A percentile compares a stretch with the other conserved stretches of the same genome.
Evolutionary conservation across 2,329 filamentous ascomycete genomes (phyloP).

Genomic region (Beauveria australis): DNA sequence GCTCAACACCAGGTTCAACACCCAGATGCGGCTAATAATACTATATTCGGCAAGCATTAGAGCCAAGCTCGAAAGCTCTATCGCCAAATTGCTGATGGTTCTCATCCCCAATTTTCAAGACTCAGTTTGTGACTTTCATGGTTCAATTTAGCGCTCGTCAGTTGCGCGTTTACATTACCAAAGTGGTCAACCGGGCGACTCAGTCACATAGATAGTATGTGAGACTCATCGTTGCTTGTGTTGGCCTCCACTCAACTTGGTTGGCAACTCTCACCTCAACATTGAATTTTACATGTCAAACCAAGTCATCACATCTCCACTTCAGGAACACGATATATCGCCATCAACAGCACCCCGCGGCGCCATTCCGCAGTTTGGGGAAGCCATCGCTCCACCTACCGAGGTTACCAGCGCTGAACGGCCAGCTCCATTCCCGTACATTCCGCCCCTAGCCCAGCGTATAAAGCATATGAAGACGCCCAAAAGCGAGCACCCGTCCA

Average conservation of each 20-base stretch:
- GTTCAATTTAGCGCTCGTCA: no score
- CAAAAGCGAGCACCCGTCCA: not conserved
- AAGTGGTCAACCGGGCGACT: no score
- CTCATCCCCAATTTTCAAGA: no score
- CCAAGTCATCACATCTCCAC: not conserved
- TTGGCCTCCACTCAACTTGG: not conserved
- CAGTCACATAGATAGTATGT: no score
- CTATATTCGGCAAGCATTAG: no score
- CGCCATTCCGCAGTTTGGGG: slow-evolving; percentile 1
- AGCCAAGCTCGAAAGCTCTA: no score
- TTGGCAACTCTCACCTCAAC: not conserved
- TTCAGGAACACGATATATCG: not conserved
- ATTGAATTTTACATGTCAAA: not conserved
- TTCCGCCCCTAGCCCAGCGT: not conserved
- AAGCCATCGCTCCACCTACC: not conserved
- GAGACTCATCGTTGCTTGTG: not conserved
- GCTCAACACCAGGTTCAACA: no score
- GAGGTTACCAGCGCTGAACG: not conserved
- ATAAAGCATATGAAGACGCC: not conserved
- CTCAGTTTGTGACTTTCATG: no score
- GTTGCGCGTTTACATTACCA: no score
- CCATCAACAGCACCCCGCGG: not conserved
- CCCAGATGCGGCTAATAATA: no score
- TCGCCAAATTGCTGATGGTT: no score
- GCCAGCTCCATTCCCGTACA: not conserved